Evolutionary conservation across 164 flowering plant species (phyloP).

Genomic region (Warburgia ugandensis): DNA sequence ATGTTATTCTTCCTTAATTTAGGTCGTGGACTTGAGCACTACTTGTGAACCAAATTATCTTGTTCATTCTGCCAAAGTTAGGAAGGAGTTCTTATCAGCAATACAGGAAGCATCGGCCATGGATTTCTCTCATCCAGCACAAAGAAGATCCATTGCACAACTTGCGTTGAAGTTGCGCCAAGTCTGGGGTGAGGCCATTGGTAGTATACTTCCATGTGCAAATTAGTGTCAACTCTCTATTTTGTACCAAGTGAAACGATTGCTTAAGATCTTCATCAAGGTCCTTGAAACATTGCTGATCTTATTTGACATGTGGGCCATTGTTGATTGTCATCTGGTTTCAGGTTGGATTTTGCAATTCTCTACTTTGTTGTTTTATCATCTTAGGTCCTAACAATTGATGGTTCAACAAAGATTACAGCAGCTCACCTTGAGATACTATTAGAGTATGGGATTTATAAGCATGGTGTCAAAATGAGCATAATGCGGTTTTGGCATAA

Average conservation of each 20-base stretch:
- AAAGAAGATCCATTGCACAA: slow-evolving; percentile 47
- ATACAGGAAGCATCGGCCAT: slow-evolving; percentile 49
- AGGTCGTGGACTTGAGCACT: slow-evolving; percentile 64
- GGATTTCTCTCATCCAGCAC: slow-evolving; percentile 42
- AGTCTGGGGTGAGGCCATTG: slow-evolving; percentile 54
- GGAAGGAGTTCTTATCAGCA: slow-evolving; percentile 49
- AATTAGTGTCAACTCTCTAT: not conserved
- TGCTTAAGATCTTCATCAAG: not conserved
- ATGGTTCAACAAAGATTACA: too few relatives aligned
- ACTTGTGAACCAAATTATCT: slow-evolving; percentile 44
- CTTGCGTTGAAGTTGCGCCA: slow-evolving; percentile 51
- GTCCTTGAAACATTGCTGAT: not conserved
- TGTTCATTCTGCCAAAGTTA: slow-evolving; percentile 41
- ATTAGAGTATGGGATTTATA: too few relatives aligned
- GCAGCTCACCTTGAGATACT: too few relatives aligned
- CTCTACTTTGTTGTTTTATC: not conserved
- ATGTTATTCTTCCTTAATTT: slow-evolving; percentile 6
- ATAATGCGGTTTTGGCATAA: too few relatives aligned
- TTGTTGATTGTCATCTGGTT: not conserved
- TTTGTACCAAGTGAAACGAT: not conserved
- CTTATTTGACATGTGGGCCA: not conserved
- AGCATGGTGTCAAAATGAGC: too few relatives aligned
- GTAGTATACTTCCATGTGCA: not conserved
- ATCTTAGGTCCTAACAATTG: too few relatives aligned
- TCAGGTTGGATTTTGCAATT: not conserved